A percentile compares a stretch with the other conserved stretches of the same genome.
These are phyloP conservation scores for Hippophae rhamnoides DNA, from an alignment of 306 rosid species.

Conservation along the genomic window DNA sequence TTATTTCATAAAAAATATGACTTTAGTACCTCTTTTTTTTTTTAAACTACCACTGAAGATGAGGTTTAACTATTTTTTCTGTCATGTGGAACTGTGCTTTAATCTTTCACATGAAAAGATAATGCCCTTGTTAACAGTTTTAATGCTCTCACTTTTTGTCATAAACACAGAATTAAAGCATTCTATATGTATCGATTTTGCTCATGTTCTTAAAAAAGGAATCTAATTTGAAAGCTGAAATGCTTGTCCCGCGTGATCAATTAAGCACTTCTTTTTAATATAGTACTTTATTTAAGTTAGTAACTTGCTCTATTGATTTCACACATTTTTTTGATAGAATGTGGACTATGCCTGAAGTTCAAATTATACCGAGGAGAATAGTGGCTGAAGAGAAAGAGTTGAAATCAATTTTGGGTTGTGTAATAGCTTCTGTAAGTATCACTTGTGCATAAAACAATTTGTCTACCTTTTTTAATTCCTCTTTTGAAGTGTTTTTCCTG, in stretches of 20 bases:
- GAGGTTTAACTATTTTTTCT: background rate
- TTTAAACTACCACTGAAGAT: background rate
- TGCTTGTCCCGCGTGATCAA: background rate
- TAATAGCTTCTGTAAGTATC: constrained; percentile 28
- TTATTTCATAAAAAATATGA: too few species aligned
- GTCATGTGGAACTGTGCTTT: too few species aligned
- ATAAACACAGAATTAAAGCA: background rate
- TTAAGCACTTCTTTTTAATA: background rate
- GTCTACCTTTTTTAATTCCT: background rate
- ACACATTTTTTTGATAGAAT: constrained; percentile 17
- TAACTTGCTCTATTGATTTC: background rate
- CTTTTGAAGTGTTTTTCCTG: background rate
- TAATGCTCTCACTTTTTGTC: too few species aligned
- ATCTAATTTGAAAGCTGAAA: background rate
- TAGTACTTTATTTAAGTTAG: background rate
- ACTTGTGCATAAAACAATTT: background rate
- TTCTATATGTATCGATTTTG: background rate
- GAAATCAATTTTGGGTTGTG: constrained; percentile 31
- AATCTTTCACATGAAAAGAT: too few species aligned
- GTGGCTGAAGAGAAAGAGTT: constrained; percentile 22
- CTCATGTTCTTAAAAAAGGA: background rate
- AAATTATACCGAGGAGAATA: constrained; percentile 25
- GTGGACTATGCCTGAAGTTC: constrained; percentile 39
- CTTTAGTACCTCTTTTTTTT: too few species aligned
- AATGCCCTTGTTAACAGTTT: background rate